phyloP scores from a whole-genome alignment of 768 basidiomycete species.

The Mycena sanguinolenta region DNA sequence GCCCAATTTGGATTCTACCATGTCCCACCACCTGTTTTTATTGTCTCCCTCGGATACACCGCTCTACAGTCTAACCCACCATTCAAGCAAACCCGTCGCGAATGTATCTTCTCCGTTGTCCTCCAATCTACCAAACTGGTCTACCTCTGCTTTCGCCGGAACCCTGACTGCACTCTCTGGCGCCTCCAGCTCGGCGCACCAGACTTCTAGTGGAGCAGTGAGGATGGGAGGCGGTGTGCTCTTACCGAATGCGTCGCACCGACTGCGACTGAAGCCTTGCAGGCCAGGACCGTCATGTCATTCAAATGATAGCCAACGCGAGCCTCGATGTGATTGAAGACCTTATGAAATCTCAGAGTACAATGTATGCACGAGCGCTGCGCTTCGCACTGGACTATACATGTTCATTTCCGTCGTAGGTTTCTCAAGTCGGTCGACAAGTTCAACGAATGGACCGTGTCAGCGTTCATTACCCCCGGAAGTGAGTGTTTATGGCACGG shows the following conservation, averaged over 20 bases:
- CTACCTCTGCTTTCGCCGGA: slow-evolving; percentile 91
- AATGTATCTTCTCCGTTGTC: slow-evolving; percentile 76
- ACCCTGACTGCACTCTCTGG: slow-evolving; percentile 90
- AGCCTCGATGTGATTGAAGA: slow-evolving; percentile 97
- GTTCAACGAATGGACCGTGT: slow-evolving; percentile 99
- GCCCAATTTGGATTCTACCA: background rate
- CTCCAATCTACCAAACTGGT: slow-evolving; percentile 90
- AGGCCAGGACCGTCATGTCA: slow-evolving; percentile 89
- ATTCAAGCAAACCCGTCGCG: slow-evolving; percentile 79
- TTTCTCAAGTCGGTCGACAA: slow-evolving; percentile 96
- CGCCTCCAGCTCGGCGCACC: slow-evolving; percentile 82
- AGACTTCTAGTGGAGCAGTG: slow-evolving; percentile 72
- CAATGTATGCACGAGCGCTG: slow-evolving; percentile 70
- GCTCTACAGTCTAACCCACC: slow-evolving; percentile 85
- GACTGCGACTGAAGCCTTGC: slow-evolving; percentile 3
- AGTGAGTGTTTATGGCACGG: slow-evolving; percentile 68
- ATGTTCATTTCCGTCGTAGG: slow-evolving; percentile 62
- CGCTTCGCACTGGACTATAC: slow-evolving; percentile 25
- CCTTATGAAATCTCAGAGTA: slow-evolving; percentile 83
- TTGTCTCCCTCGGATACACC: slow-evolving; percentile 91
- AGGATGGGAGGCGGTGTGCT: slow-evolving; percentile 73
- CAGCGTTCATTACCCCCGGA: slow-evolving; percentile 94
- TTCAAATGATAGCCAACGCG: slow-evolving; percentile 99
- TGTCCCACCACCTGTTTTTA: slow-evolving; percentile 75
- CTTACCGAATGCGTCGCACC: background rate